phyloP scores from a whole-genome alignment of 805 yeast species.

The Candida rishiriensis region DNA sequence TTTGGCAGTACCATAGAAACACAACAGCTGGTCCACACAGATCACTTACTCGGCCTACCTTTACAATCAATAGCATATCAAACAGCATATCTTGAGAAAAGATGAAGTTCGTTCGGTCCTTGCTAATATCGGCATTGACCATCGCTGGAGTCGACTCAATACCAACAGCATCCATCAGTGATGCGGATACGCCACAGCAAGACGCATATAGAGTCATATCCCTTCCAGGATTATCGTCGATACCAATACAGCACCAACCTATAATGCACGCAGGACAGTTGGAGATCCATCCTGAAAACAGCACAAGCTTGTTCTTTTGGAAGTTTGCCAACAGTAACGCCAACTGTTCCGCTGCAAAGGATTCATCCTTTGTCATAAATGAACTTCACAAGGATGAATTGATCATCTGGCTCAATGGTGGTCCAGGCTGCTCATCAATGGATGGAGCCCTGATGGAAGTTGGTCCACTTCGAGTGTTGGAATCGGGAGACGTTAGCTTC shows the following conservation, averaged over 20 bases:
- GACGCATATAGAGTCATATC: conserved; percentile 19
- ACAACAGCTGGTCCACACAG: no score
- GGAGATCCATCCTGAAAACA: conserved; percentile 46
- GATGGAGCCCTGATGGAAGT: conserved; percentile 93
- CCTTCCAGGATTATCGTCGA: conserved; percentile 25
- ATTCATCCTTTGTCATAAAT: background rate
- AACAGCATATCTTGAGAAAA: no score
- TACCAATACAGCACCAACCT: conserved; percentile 31
- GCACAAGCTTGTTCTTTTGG: conserved; percentile 76
- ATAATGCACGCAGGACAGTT: conserved; percentile 66
- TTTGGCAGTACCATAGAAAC: no score
- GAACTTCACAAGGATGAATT: conserved; percentile 32
- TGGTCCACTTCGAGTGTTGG: conserved; percentile 75
- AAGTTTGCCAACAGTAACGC: conserved; percentile 40
- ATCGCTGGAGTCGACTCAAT: no score
- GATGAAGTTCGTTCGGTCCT: no score
- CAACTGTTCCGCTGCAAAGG: conserved; percentile 5
- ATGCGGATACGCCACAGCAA: no score
- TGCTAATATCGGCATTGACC: no score
- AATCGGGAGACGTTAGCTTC: conserved; percentile 33
- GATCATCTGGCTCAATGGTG: conserved; percentile 92
- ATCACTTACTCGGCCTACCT: no score
- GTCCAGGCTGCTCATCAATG: conserved; percentile 98
- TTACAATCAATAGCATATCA: no score
- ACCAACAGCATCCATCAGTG: no score